Percentiles rank a stretch among this genome's conserved stretches.
Evolutionary conservation across 1,139 yeast species (phyloP).

Genomic region (Casaregolazyma suthepensis): DNA sequence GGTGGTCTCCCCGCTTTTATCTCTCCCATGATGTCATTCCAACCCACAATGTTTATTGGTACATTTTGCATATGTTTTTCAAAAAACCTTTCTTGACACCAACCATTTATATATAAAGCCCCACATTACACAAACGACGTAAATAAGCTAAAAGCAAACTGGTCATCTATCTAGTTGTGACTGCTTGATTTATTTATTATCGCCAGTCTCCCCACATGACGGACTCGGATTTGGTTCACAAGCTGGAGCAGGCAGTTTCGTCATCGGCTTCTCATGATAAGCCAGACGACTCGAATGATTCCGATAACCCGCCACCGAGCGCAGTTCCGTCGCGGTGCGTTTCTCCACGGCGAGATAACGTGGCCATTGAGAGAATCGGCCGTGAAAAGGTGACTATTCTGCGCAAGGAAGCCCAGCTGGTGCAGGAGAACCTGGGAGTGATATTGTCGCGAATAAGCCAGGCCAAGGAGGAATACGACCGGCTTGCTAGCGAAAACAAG

Average conservation of each 20-base stretch:
- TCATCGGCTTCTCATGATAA: neutral
- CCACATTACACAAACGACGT: neutral
- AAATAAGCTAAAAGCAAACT: neutral
- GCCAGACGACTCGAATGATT: neutral
- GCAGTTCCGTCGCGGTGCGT: constrained; percentile 27
- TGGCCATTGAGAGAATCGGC: constrained; percentile 29
- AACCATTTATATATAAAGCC: neutral
- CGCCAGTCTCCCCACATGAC: neutral
- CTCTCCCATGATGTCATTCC: neutral
- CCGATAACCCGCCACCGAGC: constrained; percentile 12
- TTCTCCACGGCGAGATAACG: constrained; percentile 30
- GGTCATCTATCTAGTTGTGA: neutral
- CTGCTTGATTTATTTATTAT: neutral
- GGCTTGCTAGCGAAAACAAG: constrained; percentile 66
- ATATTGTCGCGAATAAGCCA: constrained; percentile 35
- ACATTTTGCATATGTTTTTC: neutral
- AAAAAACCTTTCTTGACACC: neutral
- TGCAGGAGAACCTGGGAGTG: constrained; percentile 35
- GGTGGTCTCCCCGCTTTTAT: neutral
- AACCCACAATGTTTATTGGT: neutral
- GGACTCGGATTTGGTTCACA: neutral
- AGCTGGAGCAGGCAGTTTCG: neutral
- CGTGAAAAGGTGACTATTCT: constrained; percentile 28
- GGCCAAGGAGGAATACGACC: constrained; percentile 53
- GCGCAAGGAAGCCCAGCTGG: constrained; percentile 29